Evolutionary conservation across 164 flowering plant species (phyloP), one percentile per base, ranked within the genome.

Genomic region (Magnolia officinalis): DNA sequence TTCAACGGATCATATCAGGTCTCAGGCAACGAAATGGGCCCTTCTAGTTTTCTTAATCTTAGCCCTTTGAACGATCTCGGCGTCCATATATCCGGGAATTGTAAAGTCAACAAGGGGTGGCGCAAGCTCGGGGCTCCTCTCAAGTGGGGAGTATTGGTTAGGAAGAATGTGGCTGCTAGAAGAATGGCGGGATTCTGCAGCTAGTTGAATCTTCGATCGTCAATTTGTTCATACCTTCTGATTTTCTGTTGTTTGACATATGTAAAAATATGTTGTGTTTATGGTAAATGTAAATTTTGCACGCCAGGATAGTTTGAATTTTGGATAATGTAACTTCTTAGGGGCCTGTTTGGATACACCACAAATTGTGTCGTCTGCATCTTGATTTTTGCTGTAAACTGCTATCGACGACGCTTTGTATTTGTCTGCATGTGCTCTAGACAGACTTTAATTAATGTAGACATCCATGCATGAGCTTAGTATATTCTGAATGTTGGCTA

Each of bases 61-160:
- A 71, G 86, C 23, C 59, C 80, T 14, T 11, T 50, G 6, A 76
- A 78, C 18, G 73, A 79, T 75, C 66, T 78, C 9, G 77, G 74
- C 64, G 58, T 74, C 63, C 63, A 61, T 71, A 31, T 78, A 18
- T 78, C 81, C 13, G 74, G 82, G 72, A 81, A 21, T 21, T 71
- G 79, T 55, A 82, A 59, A 23, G 77, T 82, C 50, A 55, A 55
- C 79, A 74, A 70, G 51, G 68, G 84, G 24, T 91, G 93, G 91
- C 84, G 84, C 58, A 89, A 86, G 85, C 75, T 89, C 13, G 80
- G 82, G 63, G 89, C 92, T 31, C 88, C 81, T 24, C n/a, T 90
- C 63, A 85, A 80, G 77, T 85, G 83, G 86, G 78, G 78, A 50
- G 77, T 87, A 24, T 70, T 78, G 2, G 77, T 83, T 18, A 82